phyloP scores from a whole-genome alignment of 2,329 filamentous ascomycete genomes.

The Microcyclospora tardicrescens region DNA sequence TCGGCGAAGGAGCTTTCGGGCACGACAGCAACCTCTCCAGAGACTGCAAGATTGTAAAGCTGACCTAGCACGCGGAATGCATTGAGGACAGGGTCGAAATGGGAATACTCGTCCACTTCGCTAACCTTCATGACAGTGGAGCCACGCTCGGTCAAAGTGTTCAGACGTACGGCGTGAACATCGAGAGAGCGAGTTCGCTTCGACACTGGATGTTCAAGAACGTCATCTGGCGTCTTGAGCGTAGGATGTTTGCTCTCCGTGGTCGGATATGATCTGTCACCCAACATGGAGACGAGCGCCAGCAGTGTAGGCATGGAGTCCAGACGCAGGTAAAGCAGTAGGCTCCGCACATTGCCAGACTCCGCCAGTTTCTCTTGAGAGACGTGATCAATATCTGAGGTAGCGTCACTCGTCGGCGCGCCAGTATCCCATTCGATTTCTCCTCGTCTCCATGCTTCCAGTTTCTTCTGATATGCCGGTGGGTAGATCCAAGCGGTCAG shows the following conservation, averaged over 20 bases:
- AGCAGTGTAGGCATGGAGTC: constrained; percentile 75
- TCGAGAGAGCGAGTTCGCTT: constrained; percentile 26
- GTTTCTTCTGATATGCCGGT: constrained; percentile 59
- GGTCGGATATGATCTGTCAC: constrained; percentile 36
- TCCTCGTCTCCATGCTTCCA: constrained; percentile 62
- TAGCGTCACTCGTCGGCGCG: constrained; percentile 26
- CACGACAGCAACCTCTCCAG: constrained; percentile 67
- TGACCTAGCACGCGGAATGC: constrained; percentile 81
- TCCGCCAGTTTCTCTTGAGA: constrained; percentile 37
- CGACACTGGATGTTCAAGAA: constrained; percentile 1
- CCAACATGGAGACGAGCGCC: constrained; percentile 67
- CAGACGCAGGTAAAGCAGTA: constrained; percentile 71
- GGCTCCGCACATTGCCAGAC: constrained; percentile 42
- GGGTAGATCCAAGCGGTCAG: constrained; percentile 64
- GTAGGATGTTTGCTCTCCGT: constrained; percentile 27
- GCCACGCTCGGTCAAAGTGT: constrained; percentile 81
- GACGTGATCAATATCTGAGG: constrained; percentile 16
- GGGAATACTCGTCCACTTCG: constrained; percentile 56
- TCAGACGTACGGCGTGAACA: constrained; percentile 71
- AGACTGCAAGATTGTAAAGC: constrained; percentile 69
- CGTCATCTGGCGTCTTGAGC: constrained; percentile 7
- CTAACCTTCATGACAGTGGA: constrained; percentile 93
- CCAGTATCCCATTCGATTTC: constrained; percentile 83
- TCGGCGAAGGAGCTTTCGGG: constrained; percentile 69
- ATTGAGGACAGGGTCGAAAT: constrained; percentile 70